Evolutionary conservation across 2,329 filamentous ascomycete species (phyloP).

Genomic region (Paraconiothyrium sp.): DNA sequence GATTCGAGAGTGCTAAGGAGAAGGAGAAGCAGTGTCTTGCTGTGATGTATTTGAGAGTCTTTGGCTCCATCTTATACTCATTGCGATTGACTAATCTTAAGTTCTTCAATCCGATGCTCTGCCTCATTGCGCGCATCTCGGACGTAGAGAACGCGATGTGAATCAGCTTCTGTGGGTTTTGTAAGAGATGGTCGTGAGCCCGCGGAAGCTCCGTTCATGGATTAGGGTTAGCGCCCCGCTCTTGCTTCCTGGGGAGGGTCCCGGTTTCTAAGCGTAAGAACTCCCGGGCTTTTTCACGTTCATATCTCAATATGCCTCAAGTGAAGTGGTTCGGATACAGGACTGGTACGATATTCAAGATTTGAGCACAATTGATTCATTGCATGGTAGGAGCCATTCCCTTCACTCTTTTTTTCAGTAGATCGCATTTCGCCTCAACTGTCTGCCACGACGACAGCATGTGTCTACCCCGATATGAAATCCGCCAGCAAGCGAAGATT

Average conservation of each 20-base stretch:
- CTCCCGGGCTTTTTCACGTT: no score
- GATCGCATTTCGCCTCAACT: no score
- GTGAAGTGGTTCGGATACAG: no score
- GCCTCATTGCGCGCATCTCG: neutral
- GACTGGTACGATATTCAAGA: no score
- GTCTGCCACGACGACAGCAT: no score
- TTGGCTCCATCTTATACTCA: neutral
- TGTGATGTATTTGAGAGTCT: neutral
- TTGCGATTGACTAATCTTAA: neutral
- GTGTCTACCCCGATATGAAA: no score
- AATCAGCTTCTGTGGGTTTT: constrained; percentile 6
- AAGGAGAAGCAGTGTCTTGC: neutral
- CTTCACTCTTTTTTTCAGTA: no score
- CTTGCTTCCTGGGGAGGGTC: neutral
- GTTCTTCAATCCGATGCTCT: neutral
- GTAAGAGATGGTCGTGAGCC: neutral
- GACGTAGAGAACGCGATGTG: neutral
- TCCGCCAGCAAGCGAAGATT: no score
- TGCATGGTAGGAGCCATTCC: no score
- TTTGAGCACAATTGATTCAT: no score
- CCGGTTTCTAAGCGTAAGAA: neutral
- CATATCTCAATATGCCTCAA: no score
- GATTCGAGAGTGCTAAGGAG: neutral
- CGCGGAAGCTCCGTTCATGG: constrained; percentile 8
- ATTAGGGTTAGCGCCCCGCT: neutral